A percentile compares a stretch with the other conserved stretches of the same genome.
phyloP scores from a whole-genome alignment of 306 rosid species.

The Adenanthera pavonina region DNA sequence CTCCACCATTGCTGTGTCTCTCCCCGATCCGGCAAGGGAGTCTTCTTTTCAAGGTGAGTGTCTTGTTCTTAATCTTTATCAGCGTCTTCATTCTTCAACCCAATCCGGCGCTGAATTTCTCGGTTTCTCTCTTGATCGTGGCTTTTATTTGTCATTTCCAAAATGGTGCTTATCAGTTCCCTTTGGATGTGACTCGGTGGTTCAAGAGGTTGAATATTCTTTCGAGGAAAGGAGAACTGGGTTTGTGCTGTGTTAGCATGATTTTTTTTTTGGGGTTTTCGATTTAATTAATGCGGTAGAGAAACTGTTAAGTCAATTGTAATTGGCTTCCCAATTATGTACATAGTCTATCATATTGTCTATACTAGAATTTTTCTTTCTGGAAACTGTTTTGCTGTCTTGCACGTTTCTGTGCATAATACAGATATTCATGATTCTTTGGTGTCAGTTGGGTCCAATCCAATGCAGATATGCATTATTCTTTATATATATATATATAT shows the following conservation, averaged over 20 bases:
- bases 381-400: not conserved
- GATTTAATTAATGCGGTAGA: not conserved
- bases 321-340: conserved; percentile 69
- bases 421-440: not conserved
- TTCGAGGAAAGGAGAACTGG: conserved; percentile 91
- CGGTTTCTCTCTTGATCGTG: no score
- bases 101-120: no score
- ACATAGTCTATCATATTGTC: conserved; percentile 26
- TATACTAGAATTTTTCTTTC: conserved; percentile 13
- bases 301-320: conserved; percentile 57
- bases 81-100: no score
- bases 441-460: not conserved
- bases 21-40: no score
- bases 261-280: no score
- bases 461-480: no score
- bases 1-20: no score
- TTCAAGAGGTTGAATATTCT: conserved; percentile 78
- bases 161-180: conserved; percentile 22
- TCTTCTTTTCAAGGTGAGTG: no score
- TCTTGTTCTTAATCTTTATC: no score
- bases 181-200: conserved; percentile 47
- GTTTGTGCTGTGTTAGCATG: conserved; percentile 48
- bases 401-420: not conserved
- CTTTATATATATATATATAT: no score
- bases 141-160: no score